Conservation (phyloP, 2,329 filamentous ascomycete genomes). For the Alternaria postmessia region DNA sequence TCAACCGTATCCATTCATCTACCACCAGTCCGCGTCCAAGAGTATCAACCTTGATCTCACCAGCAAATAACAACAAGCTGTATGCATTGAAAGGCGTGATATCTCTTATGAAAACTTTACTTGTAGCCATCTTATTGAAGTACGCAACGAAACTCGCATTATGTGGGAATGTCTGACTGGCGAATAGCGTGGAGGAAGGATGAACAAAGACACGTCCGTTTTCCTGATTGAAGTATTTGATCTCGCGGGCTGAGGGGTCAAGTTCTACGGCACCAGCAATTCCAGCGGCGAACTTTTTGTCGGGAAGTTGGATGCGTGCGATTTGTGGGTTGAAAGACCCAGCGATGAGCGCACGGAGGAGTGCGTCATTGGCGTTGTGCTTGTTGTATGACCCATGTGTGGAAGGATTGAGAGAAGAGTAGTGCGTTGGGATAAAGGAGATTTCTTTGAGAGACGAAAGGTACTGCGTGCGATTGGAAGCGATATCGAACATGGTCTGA, state of each 20-base stretch:
- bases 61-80: slow-evolving; percentile 85
- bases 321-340: slow-evolving; percentile 76
- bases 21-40: slow-evolving; percentile 85
- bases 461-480: slow-evolving; percentile 85
- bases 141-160: slow-evolving; percentile 84
- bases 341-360: slow-evolving; percentile 59
- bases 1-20: slow-evolving; percentile 85
- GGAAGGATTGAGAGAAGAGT: slow-evolving; percentile 41
- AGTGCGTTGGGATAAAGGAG: slow-evolving; percentile 70
- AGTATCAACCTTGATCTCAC: slow-evolving; percentile 84
- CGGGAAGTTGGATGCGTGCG: slow-evolving; percentile 89
- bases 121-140: slow-evolving; percentile 90
- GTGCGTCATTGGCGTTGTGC: slow-evolving; percentile 56
- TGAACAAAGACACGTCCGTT: slow-evolving; percentile 84
- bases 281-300: slow-evolving; percentile 91
- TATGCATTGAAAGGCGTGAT: slow-evolving; percentile 94
- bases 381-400: slow-evolving; percentile 55
- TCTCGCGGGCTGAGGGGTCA: slow-evolving; percentile 88
- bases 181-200: slow-evolving; percentile 86
- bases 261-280: slow-evolving; percentile 90
- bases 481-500: slow-evolving; percentile 86
- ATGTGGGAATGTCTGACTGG: slow-evolving; percentile 77
- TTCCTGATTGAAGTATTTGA: slow-evolving; percentile 80
- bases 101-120: slow-evolving; percentile 90
- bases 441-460: slow-evolving; percentile 85